A percentile compares a stretch with the other conserved stretches of the same genome.
These are phyloP conservation scores for Gracilaria gracilis DNA, from an alignment of 23 red algal species.

Conservation along the genomic window DNA sequence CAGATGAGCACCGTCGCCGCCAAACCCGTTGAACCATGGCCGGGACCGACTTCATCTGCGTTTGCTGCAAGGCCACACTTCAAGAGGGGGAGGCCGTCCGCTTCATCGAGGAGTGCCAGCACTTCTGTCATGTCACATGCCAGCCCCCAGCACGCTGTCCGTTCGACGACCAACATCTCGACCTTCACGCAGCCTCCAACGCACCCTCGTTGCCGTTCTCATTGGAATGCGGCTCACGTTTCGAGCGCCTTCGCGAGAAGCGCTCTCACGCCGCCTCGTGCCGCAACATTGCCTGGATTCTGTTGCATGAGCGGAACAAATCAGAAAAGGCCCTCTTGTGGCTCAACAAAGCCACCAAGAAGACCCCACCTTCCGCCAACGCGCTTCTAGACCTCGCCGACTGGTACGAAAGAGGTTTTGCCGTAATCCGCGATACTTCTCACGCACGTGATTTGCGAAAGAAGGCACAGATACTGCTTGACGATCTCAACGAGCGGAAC, in stretches of 20 bases:
- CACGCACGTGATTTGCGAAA: too few relatives aligned
- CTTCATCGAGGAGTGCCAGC: not conserved
- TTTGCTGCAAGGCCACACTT: too few relatives aligned
- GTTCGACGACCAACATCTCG: not conserved
- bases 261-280: not conserved
- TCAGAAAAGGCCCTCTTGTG: not conserved
- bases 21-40: too few relatives aligned
- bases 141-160: not conserved
- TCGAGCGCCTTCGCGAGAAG: not conserved
- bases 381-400: not conserved
- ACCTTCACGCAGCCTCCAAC: not conserved
- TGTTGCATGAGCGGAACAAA: not conserved
- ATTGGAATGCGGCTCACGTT: not conserved
- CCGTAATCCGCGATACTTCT: too few relatives aligned
- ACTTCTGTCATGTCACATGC: not conserved
- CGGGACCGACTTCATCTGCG: too few relatives aligned
- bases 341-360: not conserved
- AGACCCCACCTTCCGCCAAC: not conserved
- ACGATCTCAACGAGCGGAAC: too few relatives aligned
- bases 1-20: too few relatives aligned
- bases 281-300: not conserved
- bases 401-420: not conserved
- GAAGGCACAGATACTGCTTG: too few relatives aligned
- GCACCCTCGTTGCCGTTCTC: not conserved
- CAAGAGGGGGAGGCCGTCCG: not conserved